phyloP scores from a whole-genome alignment of 371 early-diverging fungal genomes.

The Dinochytrium kinnereticum region DNA sequence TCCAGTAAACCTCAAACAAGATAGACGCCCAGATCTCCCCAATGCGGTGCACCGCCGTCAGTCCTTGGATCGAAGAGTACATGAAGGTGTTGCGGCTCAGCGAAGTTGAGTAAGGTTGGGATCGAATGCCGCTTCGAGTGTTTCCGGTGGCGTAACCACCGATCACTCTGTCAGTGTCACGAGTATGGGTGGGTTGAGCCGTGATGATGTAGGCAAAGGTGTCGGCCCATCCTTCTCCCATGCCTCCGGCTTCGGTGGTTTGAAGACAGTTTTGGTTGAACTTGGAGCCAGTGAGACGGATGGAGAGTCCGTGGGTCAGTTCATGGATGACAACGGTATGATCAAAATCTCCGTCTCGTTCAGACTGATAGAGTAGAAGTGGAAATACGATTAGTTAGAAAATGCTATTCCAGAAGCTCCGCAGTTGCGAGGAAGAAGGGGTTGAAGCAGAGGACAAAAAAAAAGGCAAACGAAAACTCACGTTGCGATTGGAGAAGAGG shows the following conservation, averaged over 20 bases:
- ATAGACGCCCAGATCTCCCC: constrained; percentile 52
- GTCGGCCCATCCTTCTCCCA: constrained; percentile 97
- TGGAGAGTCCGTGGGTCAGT: constrained; percentile 81
- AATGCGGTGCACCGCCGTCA: constrained; percentile 42
- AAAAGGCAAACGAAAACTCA: constrained; percentile 52
- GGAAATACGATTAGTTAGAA: not conserved
- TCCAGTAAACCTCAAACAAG: constrained; percentile 88
- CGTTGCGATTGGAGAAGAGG: no score
- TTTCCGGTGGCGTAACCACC: not conserved
- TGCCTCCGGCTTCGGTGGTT: constrained; percentile 66
- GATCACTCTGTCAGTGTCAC: not conserved
- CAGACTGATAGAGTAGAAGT: constrained; percentile 60
- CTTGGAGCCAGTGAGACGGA: constrained; percentile 89
- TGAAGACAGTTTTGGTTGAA: constrained; percentile 66
- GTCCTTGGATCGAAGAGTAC: not conserved
- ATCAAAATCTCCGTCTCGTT: constrained; percentile 92
- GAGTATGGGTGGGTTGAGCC: not conserved
- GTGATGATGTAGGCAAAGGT: constrained; percentile 78
- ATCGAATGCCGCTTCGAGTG: not conserved
- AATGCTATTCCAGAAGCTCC: not conserved
- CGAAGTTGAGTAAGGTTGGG: not conserved
- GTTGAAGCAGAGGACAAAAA: constrained; percentile 53
- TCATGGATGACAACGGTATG: constrained; percentile 78
- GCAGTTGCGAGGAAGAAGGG: constrained; percentile 56
- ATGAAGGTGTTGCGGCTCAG: constrained; percentile 22